These are phyloP conservation scores for Pseudogymnoascus verrucosus DNA, from an alignment of 2,329 filamentous ascomycete genomes.

Conservation along the genomic window DNA sequence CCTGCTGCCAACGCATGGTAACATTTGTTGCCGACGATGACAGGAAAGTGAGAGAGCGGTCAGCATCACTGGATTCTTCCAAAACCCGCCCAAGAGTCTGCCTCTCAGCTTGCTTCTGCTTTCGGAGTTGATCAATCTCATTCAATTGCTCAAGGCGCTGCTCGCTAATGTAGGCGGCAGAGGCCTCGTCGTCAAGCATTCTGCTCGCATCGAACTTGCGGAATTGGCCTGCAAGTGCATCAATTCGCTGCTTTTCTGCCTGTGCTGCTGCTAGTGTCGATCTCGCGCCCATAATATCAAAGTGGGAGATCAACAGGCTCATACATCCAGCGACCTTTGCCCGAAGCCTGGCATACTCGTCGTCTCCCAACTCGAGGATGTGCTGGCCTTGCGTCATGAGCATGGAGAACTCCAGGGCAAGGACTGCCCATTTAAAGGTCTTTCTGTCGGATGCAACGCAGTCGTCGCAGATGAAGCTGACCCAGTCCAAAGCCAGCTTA, in stretches of 20 bases:
- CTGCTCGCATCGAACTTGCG: slow-evolving; percentile 70
- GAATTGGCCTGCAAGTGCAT: slow-evolving; percentile 69
- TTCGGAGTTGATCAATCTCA: slow-evolving; percentile 69
- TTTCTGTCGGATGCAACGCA: slow-evolving; percentile 89
- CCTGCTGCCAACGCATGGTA: slow-evolving; percentile 94
- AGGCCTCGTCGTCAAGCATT: slow-evolving; percentile 75
- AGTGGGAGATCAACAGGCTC: slow-evolving; percentile 94
- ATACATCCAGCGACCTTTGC: slow-evolving; percentile 94
- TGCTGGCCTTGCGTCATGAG: slow-evolving; percentile 91
- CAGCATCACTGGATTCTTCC: slow-evolving; percentile 91
- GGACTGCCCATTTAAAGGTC: slow-evolving; percentile 95
- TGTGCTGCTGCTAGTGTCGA: slow-evolving; percentile 80
- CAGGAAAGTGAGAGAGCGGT: slow-evolving; percentile 86
- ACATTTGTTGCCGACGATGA: slow-evolving; percentile 93
- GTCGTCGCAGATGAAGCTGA: slow-evolving; percentile 96
- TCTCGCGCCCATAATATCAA: slow-evolving; percentile 96
- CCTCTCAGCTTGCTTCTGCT: slow-evolving; percentile 73
- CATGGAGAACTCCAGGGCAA: slow-evolving; percentile 94
- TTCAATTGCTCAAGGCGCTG: slow-evolving; percentile 67
- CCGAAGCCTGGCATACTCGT: slow-evolving; percentile 75
- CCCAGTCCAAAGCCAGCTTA: slow-evolving; percentile 89
- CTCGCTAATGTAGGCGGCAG: slow-evolving; percentile 62
- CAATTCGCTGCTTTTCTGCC: slow-evolving; percentile 81
- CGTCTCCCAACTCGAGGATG: slow-evolving; percentile 81
- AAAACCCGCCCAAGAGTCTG: slow-evolving; percentile 84